Conservation (phyloP, 116 monocot genomes). For the Posidonia oceanica region DNA sequence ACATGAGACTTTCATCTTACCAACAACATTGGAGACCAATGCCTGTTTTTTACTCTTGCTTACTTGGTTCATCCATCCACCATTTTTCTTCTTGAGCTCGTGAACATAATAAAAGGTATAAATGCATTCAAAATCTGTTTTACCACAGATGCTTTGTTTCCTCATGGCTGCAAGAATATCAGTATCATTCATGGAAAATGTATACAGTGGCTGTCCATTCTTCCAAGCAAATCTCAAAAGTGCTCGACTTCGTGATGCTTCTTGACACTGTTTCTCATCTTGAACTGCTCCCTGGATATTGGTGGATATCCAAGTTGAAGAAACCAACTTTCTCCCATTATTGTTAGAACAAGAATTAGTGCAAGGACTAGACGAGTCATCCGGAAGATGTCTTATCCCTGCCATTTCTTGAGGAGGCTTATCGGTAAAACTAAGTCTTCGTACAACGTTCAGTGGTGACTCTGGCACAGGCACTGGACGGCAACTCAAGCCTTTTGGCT, state of each 20-base stretch:
- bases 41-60: constrained; percentile 9
- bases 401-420: constrained; percentile 17
- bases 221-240: constrained; percentile 76
- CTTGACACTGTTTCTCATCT: constrained; percentile 12
- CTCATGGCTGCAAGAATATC: constrained; percentile 75
- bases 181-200: constrained; percentile 54
- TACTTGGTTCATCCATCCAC: constrained; percentile 14
- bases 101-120: constrained; percentile 18
- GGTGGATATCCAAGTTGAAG: background rate
- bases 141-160: constrained; percentile 15
- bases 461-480: constrained; percentile 4
- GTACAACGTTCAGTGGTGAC: constrained; percentile 8
- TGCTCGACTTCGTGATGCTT: constrained; percentile 37
- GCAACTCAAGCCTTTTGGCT: constrained; percentile 20
- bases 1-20: constrained; percentile 18
- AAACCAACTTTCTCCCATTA: background rate
- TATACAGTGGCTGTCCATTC: constrained; percentile 60
- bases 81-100: constrained; percentile 9
- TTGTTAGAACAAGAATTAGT: constrained; percentile 3
- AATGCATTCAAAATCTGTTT: constrained; percentile 24
- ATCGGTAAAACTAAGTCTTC: constrained; percentile 4
- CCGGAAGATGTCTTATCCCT: background rate
- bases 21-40: constrained; percentile 14
- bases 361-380: constrained; percentile 1
- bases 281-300: constrained; percentile 7